Percentiles rank a stretch among this genome's conserved stretches.
Evolutionary conservation across 495 filamentous ascomycete species (phyloP).

Genomic region (Neurospora sp.): DNA sequence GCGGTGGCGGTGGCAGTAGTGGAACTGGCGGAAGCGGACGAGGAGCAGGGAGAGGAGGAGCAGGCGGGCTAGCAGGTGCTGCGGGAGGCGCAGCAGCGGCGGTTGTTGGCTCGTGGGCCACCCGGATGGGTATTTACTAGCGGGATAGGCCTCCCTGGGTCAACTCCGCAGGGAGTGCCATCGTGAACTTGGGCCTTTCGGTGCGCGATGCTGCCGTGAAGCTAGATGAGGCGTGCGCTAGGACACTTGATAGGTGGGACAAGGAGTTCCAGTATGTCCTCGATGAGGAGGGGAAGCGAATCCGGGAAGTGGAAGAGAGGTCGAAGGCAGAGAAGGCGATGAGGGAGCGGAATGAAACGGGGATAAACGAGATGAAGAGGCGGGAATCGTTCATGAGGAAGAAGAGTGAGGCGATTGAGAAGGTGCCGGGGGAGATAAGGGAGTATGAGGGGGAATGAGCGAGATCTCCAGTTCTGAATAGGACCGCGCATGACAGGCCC

Average conservation of each 20-base stretch:
- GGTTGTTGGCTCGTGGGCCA: conserved; percentile 55
- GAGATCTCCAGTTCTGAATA: not conserved
- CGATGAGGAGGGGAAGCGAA: not conserved
- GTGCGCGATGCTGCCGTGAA: not conserved
- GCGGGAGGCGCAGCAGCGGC: not conserved
- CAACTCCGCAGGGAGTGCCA: not conserved
- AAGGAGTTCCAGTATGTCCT: not conserved
- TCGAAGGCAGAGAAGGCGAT: not conserved
- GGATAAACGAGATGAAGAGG: not conserved
- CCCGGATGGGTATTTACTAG: conserved; percentile 67
- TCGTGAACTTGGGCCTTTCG: not conserved
- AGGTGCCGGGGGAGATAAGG: not conserved
- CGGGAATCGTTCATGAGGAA: not conserved
- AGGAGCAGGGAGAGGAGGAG: not conserved
- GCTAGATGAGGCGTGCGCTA: not conserved
- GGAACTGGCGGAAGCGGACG: not conserved
- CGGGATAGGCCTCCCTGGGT: not conserved
- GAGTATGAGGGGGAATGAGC: not conserved
- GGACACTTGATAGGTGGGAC: not conserved
- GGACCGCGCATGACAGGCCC: not conserved
- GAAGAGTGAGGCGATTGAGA: not conserved
- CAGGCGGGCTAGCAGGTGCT: not conserved
- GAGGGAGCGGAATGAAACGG: not conserved
- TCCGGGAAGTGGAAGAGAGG: not conserved
- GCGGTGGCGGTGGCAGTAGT: not conserved